Base-by-base conservation (phyloP, 2,329 filamentous ascomycete genomes). In the Colletotrichum lini region DNA sequence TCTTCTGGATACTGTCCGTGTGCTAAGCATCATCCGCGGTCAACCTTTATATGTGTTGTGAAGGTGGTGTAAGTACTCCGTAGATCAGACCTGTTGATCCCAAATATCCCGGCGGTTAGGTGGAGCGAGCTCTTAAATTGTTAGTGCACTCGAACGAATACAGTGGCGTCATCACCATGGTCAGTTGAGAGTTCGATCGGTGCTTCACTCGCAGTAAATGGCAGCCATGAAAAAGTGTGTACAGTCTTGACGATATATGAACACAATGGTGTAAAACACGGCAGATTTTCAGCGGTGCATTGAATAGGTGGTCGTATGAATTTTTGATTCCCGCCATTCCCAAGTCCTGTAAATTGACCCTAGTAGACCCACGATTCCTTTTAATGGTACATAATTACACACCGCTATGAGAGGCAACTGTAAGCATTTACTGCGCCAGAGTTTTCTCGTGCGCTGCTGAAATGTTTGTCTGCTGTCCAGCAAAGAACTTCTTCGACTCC, bases 401-500 rank as follows among this genome's bases (percentile, higher is more conserved):
- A 23, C 6, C 59, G 52, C 40, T 35, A 12, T 4, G 30, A 21
- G 4, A 7, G 47, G 38, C 16, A 13, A 44, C 21, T 59, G 13
- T 18, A 10, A 47, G 7, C 23, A 5, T 15, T 47, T 44, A 69
- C 18, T 72, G 65, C 18, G 69, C 65, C 16, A 69, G 26, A 23
- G 61, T 47, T 21, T 49, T 72, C 42, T 64, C 45, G 8, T 72
- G 69, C 26, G 58, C 15, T 5, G 52, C 38, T 18, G 62, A 53
- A 21, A 72, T 53, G 21, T 50, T 72, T 4, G 59, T 54, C 21
- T 72, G 56, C 73, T 83, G 81, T 59, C 78, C 78, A 8, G 87
- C 86, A 78, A 92, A 92, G 80, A 92, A 92, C 76, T 88, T 89
- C 82, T 93, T 93, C 63, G 91, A 92, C 82, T 95, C 94, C 65